Percentiles rank a stretch among this genome's conserved stretches.
phyloP scores from a whole-genome alignment of 495 filamentous ascomycete species.

The Xylaria curta region DNA sequence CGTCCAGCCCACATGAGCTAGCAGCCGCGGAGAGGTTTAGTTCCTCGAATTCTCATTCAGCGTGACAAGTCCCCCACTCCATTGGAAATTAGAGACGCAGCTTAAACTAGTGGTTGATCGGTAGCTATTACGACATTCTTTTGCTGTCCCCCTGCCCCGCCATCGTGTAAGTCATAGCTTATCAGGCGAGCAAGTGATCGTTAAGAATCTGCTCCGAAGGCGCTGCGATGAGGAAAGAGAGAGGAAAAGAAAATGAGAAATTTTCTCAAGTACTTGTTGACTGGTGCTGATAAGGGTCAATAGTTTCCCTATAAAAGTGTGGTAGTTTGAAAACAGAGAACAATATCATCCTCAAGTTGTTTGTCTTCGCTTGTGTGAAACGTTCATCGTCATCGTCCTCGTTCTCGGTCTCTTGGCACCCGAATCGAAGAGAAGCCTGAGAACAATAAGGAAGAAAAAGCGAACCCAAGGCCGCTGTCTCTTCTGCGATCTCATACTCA shows the following conservation, averaged over 20 bases:
- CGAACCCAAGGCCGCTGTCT: not conserved
- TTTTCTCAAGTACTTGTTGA: not conserved
- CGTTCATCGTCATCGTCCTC: not conserved
- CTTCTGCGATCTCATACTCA: not conserved
- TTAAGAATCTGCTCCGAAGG: slow-evolving; percentile 21
- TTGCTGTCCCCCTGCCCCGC: slow-evolving; percentile 9
- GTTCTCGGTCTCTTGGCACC: slow-evolving; percentile 1
- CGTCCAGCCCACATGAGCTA: slow-evolving; percentile 10
- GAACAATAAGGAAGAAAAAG: not conserved
- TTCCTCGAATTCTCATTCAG: slow-evolving; percentile 10
- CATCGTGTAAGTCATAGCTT: slow-evolving; percentile 22
- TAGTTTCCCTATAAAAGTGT: slow-evolving; percentile 8
- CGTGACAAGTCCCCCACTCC: slow-evolving; percentile 7
- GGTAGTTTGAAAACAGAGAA: not conserved
- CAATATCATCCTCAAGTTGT: not conserved
- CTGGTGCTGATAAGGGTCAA: not conserved
- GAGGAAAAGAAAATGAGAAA: not conserved
- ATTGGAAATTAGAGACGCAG: not conserved
- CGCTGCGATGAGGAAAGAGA: not conserved
- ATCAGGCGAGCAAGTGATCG: slow-evolving; percentile 10
- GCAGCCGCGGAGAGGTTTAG: not conserved
- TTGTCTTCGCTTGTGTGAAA: slow-evolving; percentile 8
- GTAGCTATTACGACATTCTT: slow-evolving; percentile 26
- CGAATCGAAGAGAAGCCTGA: not conserved
- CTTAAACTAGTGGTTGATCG: not conserved